phyloP scores from a whole-genome alignment of 2,329 filamentous ascomycete genomes.

The Diatrype stigma region DNA sequence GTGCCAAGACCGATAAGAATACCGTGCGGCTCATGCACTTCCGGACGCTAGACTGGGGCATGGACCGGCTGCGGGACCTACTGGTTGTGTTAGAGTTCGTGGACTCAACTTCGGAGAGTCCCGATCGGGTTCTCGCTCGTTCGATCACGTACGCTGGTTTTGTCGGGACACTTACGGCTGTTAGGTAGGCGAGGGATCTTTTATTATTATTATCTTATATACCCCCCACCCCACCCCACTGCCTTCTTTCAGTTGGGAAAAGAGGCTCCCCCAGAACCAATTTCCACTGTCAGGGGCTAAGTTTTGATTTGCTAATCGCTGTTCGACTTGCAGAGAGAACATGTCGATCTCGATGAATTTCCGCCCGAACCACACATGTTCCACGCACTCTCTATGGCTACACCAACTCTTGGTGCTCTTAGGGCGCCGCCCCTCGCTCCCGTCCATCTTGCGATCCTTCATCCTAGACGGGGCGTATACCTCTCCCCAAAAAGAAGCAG shows the following conservation, averaged over 20 bases:
- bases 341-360: conserved; percentile 49
- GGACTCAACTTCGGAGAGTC: conserved; percentile 20
- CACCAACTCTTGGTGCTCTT: conserved; percentile 51
- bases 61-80: conserved; percentile 45
- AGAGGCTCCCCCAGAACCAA: background rate
- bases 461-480: conserved; percentile 9
- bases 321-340: conserved; percentile 27
- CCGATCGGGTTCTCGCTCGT: conserved; percentile 36
- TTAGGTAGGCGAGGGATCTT: conserved; percentile 29
- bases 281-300: no score
- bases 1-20: background rate
- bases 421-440: conserved; percentile 49
- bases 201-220: no score
- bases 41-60: conserved; percentile 51
- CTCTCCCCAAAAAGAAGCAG: background rate
- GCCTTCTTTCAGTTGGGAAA: no score
- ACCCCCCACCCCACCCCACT: no score
- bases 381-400: conserved; percentile 34
- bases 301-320: no score
- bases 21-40: conserved; percentile 46
- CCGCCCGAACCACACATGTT: conserved; percentile 42
- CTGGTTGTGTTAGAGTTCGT: conserved; percentile 51
- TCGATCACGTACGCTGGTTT: conserved; percentile 48
- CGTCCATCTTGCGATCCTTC: conserved; percentile 41
- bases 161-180: conserved; percentile 47